phyloP scores from a whole-genome alignment of 306 rosid genomes.

The Pyrus betulifolia region DNA sequence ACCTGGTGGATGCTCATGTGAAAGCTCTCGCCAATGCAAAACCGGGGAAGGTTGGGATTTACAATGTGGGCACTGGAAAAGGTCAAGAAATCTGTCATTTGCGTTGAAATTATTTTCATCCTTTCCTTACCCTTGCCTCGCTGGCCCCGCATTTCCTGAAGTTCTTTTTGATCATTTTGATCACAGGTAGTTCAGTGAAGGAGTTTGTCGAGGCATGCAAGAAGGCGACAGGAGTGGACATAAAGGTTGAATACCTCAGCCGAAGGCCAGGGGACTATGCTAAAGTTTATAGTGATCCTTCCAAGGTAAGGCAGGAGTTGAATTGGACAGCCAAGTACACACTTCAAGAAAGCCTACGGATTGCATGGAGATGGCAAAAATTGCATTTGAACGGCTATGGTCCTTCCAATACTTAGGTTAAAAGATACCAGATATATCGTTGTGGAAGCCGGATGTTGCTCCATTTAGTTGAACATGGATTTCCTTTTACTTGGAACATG shows the following conservation, averaged over 20 bases:
- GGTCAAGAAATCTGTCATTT: slow-evolving; percentile 34
- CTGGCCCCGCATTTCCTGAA: background rate
- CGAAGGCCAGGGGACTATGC: slow-evolving; percentile 93
- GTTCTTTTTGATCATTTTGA: slow-evolving; percentile 1
- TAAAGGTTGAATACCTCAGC: slow-evolving; percentile 66
- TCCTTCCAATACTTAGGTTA: background rate
- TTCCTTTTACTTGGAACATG: background rate
- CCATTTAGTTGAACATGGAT: background rate
- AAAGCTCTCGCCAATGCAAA: slow-evolving; percentile 77
- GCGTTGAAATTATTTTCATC: background rate
- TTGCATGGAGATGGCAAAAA: slow-evolving; percentile 92
- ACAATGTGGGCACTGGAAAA: slow-evolving; percentile 93
- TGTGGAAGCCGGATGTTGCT: background rate
- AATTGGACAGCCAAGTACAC: slow-evolving; percentile 76
- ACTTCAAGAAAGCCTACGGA: slow-evolving; percentile 54
- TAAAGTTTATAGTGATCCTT: slow-evolving; percentile 77
- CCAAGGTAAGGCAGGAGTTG: slow-evolving; percentile 55
- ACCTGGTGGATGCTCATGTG: slow-evolving; percentile 93
- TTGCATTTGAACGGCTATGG: slow-evolving; percentile 64
- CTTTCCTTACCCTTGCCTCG: background rate
- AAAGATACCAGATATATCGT: background rate
- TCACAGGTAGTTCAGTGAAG: slow-evolving; percentile 77
- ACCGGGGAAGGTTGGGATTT: slow-evolving; percentile 71
- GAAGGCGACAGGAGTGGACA: slow-evolving; percentile 67
- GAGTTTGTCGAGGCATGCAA: slow-evolving; percentile 97